Evolutionary conservation across 2,329 filamentous ascomycete species (phyloP).

Genomic region (Myriosclerotinia duriaeana): DNA sequence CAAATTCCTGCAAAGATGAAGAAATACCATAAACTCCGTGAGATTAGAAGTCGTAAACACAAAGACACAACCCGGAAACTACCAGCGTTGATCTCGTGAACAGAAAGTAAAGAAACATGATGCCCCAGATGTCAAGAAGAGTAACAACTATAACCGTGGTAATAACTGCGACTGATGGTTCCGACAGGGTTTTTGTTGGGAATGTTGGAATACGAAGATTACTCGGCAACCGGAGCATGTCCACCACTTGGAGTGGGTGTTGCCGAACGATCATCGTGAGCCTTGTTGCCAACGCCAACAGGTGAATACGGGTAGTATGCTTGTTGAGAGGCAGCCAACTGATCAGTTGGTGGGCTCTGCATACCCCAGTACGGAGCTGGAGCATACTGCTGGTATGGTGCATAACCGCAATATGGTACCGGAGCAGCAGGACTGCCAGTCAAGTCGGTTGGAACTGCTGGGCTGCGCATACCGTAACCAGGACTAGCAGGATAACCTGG

Average conservation of each 20-base stretch:
- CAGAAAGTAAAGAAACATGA: slow-evolving; percentile 6
- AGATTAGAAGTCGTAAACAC: slow-evolving; percentile 17
- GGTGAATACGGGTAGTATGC: slow-evolving; percentile 25
- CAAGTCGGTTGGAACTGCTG: slow-evolving; percentile 16
- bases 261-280: slow-evolving; percentile 32
- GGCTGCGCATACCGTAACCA: slow-evolving; percentile 23
- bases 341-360: slow-evolving; percentile 22
- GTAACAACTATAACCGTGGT: slow-evolving; percentile 4
- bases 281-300: slow-evolving; percentile 16
- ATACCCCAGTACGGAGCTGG: slow-evolving; percentile 27
- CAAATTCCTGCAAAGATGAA: slow-evolving; percentile 22
- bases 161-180: neutral
- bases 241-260: slow-evolving; percentile 36
- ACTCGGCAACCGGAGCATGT: slow-evolving; percentile 27
- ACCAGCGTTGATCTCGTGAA: slow-evolving; percentile 9
- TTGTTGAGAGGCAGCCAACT: slow-evolving; percentile 20
- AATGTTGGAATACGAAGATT: slow-evolving; percentile 21
- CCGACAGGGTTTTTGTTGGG: slow-evolving; percentile 24
- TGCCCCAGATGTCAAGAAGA: slow-evolving; percentile 4
- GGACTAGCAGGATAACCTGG: slow-evolving; percentile 29
- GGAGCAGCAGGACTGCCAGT: slow-evolving; percentile 28
- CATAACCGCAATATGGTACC: slow-evolving; percentile 26
- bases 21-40: slow-evolving; percentile 17
- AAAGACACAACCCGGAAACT: slow-evolving; percentile 8
- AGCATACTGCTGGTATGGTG: slow-evolving; percentile 28